Evolutionary conservation across 106 monocot genomes (phyloP).

Genomic region (Ottelia alismoides): DNA sequence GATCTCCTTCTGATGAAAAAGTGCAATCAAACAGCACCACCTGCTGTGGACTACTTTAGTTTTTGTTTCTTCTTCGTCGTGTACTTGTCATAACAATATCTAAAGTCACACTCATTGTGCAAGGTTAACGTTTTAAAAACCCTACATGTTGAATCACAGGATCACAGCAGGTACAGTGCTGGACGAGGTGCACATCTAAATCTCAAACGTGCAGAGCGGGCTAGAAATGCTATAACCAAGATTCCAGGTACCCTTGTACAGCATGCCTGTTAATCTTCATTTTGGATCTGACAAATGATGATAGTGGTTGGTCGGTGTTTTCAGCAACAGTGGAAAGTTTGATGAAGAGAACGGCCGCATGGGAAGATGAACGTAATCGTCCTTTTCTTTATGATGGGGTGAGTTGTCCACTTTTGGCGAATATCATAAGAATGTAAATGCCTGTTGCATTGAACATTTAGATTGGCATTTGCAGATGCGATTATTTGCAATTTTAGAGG

Average conservation of each 20-base stretch:
- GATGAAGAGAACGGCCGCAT: constrained; percentile 52
- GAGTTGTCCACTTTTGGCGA: not conserved
- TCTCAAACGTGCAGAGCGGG: constrained; percentile 79
- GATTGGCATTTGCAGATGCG: constrained; percentile 58
- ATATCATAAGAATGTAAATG: not conserved
- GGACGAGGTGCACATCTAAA: constrained; percentile 78
- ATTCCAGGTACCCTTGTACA: constrained; percentile 56
- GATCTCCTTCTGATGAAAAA: too few relatives aligned
- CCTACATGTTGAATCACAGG: too few relatives aligned
- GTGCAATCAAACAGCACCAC: too few relatives aligned
- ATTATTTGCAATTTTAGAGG: constrained; percentile 70
- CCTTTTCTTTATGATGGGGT: constrained; percentile 95
- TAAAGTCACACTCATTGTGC: too few relatives aligned
- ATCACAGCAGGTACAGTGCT: constrained; percentile 58
- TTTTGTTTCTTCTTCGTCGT: too few relatives aligned
- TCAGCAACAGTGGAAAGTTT: constrained; percentile 76
- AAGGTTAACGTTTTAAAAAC: too few relatives aligned
- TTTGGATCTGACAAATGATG: not conserved
- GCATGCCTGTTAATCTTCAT: not conserved
- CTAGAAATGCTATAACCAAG: constrained; percentile 57
- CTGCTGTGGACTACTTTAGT: too few relatives aligned
- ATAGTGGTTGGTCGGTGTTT: not conserved
- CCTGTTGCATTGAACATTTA: constrained; percentile 58
- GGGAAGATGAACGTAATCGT: constrained; percentile 68
- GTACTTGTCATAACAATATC: too few relatives aligned